Percentiles rank a stretch among this genome's conserved stretches.
These are phyloP conservation scores for Colletotrichum tamarilloi DNA, from an alignment of 2,329 filamentous ascomycete genomes.

Conservation along the genomic window DNA sequence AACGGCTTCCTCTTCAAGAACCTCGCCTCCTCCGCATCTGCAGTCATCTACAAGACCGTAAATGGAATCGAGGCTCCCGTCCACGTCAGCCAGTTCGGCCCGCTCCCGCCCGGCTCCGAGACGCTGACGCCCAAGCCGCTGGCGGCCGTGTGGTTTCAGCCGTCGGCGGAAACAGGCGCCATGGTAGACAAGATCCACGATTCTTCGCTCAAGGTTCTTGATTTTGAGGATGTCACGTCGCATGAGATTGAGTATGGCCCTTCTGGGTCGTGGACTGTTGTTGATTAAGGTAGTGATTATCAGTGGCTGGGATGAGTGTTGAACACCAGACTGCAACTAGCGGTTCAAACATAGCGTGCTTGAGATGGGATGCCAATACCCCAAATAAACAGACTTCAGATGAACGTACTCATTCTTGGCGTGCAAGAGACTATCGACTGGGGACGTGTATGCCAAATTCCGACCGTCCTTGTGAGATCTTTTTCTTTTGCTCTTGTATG, in stretches of 20 bases:
- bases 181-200: neutral
- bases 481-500: no score
- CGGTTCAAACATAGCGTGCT: neutral
- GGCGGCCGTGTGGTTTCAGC: constrained; percentile 11
- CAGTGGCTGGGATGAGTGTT: neutral
- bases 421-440: neutral
- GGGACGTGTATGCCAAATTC: no score
- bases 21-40: neutral
- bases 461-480: no score
- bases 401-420: neutral
- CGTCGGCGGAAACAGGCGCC: neutral
- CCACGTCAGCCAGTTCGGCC: constrained; percentile 10
- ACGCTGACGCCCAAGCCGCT: neutral
- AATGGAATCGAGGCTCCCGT: constrained; percentile 8
- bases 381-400: neutral
- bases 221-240: neutral
- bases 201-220: neutral
- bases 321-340: neutral
- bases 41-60: constrained; percentile 10
- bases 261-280: neutral
- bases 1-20: neutral
- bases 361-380: neutral
- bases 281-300: neutral
- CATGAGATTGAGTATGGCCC: constrained; percentile 3
- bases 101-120: neutral